Conservation (phyloP, 768 basidiomycete genomes). For the Tricholoma sp. region DNA sequence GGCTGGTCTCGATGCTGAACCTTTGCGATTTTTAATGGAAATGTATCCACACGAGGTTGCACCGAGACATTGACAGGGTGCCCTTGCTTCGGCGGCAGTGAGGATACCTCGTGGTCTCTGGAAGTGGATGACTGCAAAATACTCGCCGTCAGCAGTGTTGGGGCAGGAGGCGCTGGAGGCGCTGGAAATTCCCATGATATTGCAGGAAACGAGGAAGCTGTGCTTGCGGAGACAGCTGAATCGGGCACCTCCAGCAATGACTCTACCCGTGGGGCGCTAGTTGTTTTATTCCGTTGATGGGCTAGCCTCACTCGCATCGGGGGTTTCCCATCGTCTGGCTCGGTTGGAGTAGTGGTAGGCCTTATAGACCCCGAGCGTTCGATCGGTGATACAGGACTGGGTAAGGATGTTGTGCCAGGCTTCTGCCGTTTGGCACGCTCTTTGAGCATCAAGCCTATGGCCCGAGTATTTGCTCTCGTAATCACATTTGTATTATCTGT, state of each 20-base stretch:
- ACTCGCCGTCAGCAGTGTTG: neutral
- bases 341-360: neutral
- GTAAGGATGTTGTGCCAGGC: neutral
- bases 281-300: neutral
- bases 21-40: neutral
- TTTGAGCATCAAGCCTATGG: conserved; percentile 9
- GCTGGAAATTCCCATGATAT: neutral
- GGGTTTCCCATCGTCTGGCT: neutral
- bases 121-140: neutral
- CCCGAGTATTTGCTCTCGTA: conserved; percentile 1
- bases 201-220: neutral
- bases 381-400: conserved; percentile 7
- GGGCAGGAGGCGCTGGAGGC: neutral
- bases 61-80: neutral
- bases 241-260: neutral
- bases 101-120: neutral
- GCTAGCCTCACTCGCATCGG: neutral
- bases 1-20: neutral
- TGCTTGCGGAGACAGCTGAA: neutral
- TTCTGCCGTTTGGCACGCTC: conserved; percentile 10
- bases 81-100: neutral
- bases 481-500: neutral
- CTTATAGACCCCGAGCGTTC: conserved; percentile 13
- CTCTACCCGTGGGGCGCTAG: neutral
- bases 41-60: neutral